These are phyloP conservation scores for Metschnikowia rubicola DNA, from an alignment of 805 yeast genomes.

Conservation along the genomic window DNA sequence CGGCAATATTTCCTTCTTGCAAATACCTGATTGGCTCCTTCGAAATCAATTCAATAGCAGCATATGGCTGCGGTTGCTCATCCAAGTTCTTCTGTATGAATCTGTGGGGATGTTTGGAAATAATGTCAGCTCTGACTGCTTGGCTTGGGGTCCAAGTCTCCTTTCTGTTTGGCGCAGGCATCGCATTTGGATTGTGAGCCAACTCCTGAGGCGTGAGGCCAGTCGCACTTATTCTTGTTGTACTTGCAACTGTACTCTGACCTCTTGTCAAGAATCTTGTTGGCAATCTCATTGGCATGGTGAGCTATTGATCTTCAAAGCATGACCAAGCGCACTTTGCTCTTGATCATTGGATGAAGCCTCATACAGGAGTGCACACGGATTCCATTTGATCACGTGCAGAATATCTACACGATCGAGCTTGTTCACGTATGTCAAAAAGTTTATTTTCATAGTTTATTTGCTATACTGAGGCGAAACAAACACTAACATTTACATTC, in stretches of 20 bases:
- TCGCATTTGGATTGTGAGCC: conserved; percentile 26
- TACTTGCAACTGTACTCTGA: conserved; percentile 13
- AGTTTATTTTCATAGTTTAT: conserved; percentile 1
- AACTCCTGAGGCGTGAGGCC: conserved; percentile 20
- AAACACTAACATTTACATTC: conserved; percentile 18
- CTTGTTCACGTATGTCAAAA: not conserved
- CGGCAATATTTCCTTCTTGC: conserved; percentile 57
- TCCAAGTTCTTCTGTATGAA: conserved; percentile 68
- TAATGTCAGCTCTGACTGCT: conserved; percentile 53
- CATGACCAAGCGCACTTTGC: not conserved
- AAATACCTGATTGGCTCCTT: conserved; percentile 67
- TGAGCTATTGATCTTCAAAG: not conserved
- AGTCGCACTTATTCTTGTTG: conserved; percentile 12
- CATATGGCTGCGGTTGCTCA: conserved; percentile 72
- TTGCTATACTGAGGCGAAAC: conserved; percentile 4
- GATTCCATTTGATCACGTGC: conserved; percentile 1
- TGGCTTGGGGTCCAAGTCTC: conserved; percentile 73
- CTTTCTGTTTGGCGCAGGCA: conserved; percentile 76
- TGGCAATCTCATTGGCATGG: conserved; percentile 1
- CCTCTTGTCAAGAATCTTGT: conserved; percentile 10
- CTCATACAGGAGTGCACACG: conserved; percentile 1
- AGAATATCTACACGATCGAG: not conserved
- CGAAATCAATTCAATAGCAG: conserved; percentile 81
- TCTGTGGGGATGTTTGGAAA: conserved; percentile 51
- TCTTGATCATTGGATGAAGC: conserved; percentile 3